Base-by-base conservation (phyloP, 352 stramenopile species). In the Globisporangium cystogenes region DNA sequence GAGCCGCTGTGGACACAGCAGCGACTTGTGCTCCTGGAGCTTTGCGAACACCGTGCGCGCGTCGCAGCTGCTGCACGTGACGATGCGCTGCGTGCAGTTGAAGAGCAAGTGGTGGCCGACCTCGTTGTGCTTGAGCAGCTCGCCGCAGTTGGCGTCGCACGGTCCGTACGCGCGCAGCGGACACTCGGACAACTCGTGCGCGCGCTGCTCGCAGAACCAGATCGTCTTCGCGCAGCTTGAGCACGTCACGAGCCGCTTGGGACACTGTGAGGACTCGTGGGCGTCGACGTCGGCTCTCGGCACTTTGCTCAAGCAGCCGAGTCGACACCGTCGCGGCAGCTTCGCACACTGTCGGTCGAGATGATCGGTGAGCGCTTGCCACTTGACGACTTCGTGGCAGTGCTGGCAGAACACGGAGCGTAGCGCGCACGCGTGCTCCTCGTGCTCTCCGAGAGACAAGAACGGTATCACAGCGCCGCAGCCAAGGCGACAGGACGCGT, bases 221-320 rank as follows among this genome's bases (percentile, higher is more conserved):
- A 90, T 64, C 7, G 42, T 37, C 36, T 68, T 62, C 5, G 67
- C 47, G 29, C 82, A 93, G n/a, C 68, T 47, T 1, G 16, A 26
- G 45, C 82, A 93, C 7, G 49, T 27, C n/a, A 91, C 58, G n/a
- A 89, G 51, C 11, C 80, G 75, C 48, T 93, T 93, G 15, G 70
- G 60, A 29, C 82, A 93, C 1, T 59, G 43, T 2, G 37, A 60
- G 0, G 53, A 43, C 43, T 93, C 80, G 53, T 90, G 80, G 0
- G 44, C 18, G 0, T 26, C 23, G 16, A 29, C 53, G 15, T 77
- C 61, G 8, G 53, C 23, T 40, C 57, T 59, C 0, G 75, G 21
- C 15, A 90, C 46, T 27, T 62, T 59, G 1, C 20, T 8, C 0
- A 23, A 35, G 35, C 81, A 89, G 20, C 79, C 72, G 15, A 91